Percentiles rank a stretch among this genome's conserved stretches.
phyloP scores from a whole-genome alignment of 768 basidiomycete species.

The Russula sp. region DNA sequence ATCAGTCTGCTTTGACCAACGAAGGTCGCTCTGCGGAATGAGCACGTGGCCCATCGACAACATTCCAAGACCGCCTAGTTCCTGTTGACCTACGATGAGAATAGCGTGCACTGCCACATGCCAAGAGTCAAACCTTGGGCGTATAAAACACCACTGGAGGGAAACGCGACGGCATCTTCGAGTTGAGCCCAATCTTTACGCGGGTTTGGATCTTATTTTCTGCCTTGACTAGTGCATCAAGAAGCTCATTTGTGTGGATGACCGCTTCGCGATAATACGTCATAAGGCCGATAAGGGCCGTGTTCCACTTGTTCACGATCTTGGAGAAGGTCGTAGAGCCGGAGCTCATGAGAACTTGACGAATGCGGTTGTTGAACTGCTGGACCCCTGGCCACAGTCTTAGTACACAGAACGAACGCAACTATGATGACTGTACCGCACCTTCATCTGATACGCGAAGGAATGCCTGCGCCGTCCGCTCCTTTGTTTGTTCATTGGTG shows the following conservation, averaged over 20 bases:
- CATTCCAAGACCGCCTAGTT: conserved; percentile 97
- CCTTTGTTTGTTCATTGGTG: conserved; percentile 95
- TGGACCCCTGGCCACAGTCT: conserved; percentile 56
- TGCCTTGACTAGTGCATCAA: conserved; percentile 94
- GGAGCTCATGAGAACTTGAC: conserved; percentile 96
- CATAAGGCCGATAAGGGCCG: conserved; percentile 91
- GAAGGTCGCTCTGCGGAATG: conserved; percentile 94
- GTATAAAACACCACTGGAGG: conserved; percentile 95
- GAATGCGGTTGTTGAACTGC: conserved; percentile 95
- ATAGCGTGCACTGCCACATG: conserved; percentile 1
- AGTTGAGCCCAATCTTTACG: conserved; percentile 98
- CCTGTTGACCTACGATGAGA: conserved; percentile 35
- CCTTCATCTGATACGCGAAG: conserved; percentile 95
- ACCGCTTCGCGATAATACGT: conserved; percentile 98
- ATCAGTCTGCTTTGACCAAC: conserved; percentile 98
- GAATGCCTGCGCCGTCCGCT: conserved; percentile 96
- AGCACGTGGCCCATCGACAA: conserved; percentile 99
- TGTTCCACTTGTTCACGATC: conserved; percentile 98
- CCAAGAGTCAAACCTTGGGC: conserved; percentile 53
- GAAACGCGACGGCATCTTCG: conserved; percentile 99
- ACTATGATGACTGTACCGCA: conserved; percentile 22
- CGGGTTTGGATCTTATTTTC: conserved; percentile 99
- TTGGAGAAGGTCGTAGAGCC: conserved; percentile 98
- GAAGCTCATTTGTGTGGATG: conserved; percentile 92
- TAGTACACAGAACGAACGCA: conserved; percentile 6